phyloP scores from a whole-genome alignment of 352 stramenopile species.

The Pythium rishiriense region DNA sequence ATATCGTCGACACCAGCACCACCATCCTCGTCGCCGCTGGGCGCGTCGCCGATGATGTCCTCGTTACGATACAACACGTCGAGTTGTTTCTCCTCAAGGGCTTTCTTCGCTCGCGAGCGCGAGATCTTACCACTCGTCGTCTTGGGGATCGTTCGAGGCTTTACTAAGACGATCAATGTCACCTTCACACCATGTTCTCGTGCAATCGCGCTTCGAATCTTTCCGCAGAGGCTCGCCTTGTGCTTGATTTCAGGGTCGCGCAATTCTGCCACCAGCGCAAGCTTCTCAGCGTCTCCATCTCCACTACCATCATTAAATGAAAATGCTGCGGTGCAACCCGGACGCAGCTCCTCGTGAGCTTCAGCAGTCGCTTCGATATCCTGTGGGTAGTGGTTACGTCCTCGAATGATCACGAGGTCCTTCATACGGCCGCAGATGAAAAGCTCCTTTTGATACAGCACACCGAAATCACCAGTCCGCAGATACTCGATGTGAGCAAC shows the following conservation, averaged over 20 bases:
- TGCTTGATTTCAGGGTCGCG: conserved; percentile 59
- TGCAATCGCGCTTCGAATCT: conserved; percentile 69
- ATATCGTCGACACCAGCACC: conserved; percentile 22
- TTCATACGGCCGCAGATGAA: conserved; percentile 99
- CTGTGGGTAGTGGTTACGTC: conserved; percentile 99
- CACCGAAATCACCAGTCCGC: conserved; percentile 97
- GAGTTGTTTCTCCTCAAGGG: conserved; percentile 58
- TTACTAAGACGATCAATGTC: conserved; percentile 90
- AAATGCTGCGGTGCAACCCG: conserved; percentile 96
- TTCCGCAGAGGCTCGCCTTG: conserved; percentile 75
- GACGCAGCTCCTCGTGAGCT: conserved; percentile 75
- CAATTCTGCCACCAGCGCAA: conserved; percentile 81
- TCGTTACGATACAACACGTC: conserved; percentile 79
- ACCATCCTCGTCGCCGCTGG: conserved; percentile 38
- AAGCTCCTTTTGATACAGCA: conserved; percentile 93
- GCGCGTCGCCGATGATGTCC: conserved; percentile 62
- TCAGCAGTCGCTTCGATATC: conserved; percentile 97
- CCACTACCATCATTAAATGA: conserved; percentile 44
- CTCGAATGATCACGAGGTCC: conserved; percentile 99
- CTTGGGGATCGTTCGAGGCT: conserved; percentile 94
- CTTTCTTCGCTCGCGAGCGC: conserved; percentile 83
- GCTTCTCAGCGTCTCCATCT: conserved; percentile 61
- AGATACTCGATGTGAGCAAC: conserved; percentile 64
- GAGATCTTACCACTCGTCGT: conserved; percentile 99
- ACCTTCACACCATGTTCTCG: conserved; percentile 86